phyloP scores from a whole-genome alignment of 441 rosid species.

The Gossypium aridum region DNA sequence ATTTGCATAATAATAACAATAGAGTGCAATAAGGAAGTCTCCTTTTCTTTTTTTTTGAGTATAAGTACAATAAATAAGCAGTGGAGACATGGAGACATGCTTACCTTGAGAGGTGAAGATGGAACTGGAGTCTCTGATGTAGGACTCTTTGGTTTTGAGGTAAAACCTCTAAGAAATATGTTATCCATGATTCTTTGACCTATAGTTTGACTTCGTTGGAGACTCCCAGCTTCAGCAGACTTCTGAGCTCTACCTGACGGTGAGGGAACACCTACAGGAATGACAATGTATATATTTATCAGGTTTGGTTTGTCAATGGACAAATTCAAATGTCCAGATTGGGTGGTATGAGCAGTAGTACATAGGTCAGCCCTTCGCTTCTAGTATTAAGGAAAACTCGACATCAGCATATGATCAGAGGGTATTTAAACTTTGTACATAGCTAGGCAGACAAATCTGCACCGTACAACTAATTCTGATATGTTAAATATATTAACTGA shows the following conservation, averaged over 20 bases:
- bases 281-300: neutral
- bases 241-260: constrained; percentile 77
- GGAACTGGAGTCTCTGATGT: constrained; percentile 58
- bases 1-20: neutral
- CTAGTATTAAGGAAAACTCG: neutral
- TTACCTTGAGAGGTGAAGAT: constrained; percentile 79
- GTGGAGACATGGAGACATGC: neutral
- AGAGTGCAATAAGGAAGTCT: neutral
- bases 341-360: neutral
- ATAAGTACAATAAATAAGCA: neutral
- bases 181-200: constrained; percentile 94
- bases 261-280: constrained; percentile 63
- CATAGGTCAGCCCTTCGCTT: constrained; percentile 2
- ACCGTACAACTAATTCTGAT: neutral
- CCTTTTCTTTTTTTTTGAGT: neutral
- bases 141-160: constrained; percentile 65
- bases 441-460: neutral
- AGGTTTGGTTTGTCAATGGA: neutral
- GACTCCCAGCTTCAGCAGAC: constrained; percentile 44
- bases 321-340: neutral
- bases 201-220: constrained; percentile 75
- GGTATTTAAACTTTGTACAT: neutral
- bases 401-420: neutral
- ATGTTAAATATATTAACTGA: neutral
- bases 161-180: constrained; percentile 71